phyloP scores from a whole-genome alignment of 129 eudicot species.

The Flaveria bidentis region DNA sequence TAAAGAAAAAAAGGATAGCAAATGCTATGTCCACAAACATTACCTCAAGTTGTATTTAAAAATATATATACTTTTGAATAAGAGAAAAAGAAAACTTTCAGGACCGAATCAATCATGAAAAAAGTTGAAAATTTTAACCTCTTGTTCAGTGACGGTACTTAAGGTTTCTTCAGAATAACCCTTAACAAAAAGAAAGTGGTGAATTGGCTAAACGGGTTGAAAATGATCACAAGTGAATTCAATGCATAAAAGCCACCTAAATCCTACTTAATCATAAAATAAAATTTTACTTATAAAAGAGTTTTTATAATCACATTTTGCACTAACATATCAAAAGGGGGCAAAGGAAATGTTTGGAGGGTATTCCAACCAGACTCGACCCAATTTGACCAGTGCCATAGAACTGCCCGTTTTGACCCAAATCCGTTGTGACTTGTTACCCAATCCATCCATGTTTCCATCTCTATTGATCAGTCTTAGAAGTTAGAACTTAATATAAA shows the following conservation, averaged over 20 bases:
- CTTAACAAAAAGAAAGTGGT: neutral
- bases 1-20: neutral
- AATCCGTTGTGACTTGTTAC: neutral
- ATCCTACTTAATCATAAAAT: neutral
- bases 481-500: conserved; percentile 4
- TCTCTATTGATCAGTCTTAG: neutral
- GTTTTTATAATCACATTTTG: neutral
- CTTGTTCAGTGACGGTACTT: neutral
- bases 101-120: neutral
- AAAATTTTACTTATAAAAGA: neutral
- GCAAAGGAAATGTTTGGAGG: neutral
- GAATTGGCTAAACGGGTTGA: neutral
- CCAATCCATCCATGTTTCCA: neutral
- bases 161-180: neutral
- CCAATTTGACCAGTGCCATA: no score
- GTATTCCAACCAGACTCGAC: neutral
- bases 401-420: neutral
- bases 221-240: neutral
- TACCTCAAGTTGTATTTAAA: neutral
- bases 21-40: neutral
- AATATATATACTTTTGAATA: neutral
- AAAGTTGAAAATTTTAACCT: neutral
- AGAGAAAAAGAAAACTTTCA: neutral
- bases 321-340: neutral
- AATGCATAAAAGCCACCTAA: neutral